Base-by-base conservation (phyloP, 441 rosid genomes). In the Kokia cookei region DNA sequence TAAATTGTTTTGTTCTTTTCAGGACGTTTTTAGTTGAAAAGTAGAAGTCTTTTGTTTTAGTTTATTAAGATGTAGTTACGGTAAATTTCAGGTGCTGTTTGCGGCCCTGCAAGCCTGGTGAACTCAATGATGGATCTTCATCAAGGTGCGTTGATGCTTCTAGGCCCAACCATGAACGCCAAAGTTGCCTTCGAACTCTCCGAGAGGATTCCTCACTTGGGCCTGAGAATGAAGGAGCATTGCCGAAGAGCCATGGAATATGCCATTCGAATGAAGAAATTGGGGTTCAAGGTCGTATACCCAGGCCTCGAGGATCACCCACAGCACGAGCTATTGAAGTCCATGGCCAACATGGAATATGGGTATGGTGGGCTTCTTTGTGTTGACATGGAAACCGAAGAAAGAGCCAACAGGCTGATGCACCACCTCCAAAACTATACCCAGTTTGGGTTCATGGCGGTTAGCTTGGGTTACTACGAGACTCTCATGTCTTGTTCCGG, bases 141-240 rank as follows among this genome's bases (percentile, higher is more conserved):
- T 75, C 96, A 90, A 59, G 99, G 99, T 13, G 19, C 93, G 7
- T 50, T 93, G 27, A 91, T 95, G 99, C 88, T 95, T n/a, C 76
- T 95, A 1, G 99, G 99, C 27, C 98, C 98, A 48, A 95, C 98
- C 29, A 93, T 93, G 99, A 95, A 95, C 60, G 87, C 99, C 10
- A 95, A 95, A 75, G 97, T 93, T 11, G 99, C 99, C 2, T 93
- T 89, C 54, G 97, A 93, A 65, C 80, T 95, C 3, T 90, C 98
- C 0, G 95, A 90, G 68, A 82, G 98, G 26, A 80, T 93, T 58
- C 99, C 99, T 65, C 98, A 95, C 75, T 74, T 93, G 72, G 83
- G 87, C 73, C 86, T 95, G 5, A 84, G 99, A 73, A 89, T 95
- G 92, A 95, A 82, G 73, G 99, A 91, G 81, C 99, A 95, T n/a